Base-by-base conservation (phyloP, 2,329 filamentous ascomycete species). In the Ophiocordyceps camponoti-floridani region DNA sequence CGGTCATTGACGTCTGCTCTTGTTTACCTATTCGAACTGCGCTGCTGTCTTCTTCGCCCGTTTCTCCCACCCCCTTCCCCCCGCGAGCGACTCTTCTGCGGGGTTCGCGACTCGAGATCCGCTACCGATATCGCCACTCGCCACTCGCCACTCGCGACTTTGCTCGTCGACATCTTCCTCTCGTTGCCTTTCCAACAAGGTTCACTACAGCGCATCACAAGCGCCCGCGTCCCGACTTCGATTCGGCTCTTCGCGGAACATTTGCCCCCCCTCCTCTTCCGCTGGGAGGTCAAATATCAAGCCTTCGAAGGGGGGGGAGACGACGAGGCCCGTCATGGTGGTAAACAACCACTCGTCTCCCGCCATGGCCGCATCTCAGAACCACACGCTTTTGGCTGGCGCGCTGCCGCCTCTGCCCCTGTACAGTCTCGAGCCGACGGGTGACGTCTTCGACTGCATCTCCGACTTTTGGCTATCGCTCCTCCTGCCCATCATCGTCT, bases 381-480 rank as follows among this genome's bases (percentile, higher is more conserved):
- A 77, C 58, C 59, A 67, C 46, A 72, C 72, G 16, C 59, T 74
- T 51, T 70, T 69, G 63, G 76, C 79, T 56, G 56, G 59, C 45
- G 52, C 57, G 42, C 74, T 96, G 44, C 88, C 89, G 53, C 84
- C 88, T 44, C 78, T 96, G 41, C 89, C 91, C 43, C 64, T 73
- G n/a, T 95, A 93, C 67, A 77, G 76, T 23, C 67, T 91, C 46
- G 69, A 69, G 50, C 77, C 79, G 9, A 76, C 82, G 41, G 72
- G 78, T 49, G 77, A 86, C 46, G 69, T 95, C 45, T 61, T 95
- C 47, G 67, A 84, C 40, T 82, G 80, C 62, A 72, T 94, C 16
- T 77, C 87, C 47, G 91, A 98, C 65, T 81, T 82, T 56, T 78
- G 83, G 62, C 67, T 94, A 27, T 77, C 83, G 41, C 69, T 93